phyloP scores from a whole-genome alignment of 192 early-diverging fungal species.

The Dispira simplex region DNA sequence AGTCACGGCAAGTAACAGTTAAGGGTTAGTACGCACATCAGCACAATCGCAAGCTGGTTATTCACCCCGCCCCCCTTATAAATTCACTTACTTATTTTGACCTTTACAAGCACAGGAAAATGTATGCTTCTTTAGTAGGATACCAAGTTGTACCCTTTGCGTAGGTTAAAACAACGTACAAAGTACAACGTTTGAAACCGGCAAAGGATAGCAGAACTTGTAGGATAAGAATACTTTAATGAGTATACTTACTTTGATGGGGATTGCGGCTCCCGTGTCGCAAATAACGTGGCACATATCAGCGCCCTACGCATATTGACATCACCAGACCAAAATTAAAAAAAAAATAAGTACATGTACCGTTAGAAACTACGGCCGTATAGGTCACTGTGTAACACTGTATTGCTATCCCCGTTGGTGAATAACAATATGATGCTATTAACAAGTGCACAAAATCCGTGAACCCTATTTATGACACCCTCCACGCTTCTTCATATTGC shows the following conservation, averaged over 20 bases:
- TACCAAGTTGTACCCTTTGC: background rate
- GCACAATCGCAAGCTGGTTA: background rate
- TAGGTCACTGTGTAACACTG: too few species aligned
- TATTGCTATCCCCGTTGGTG: too few species aligned
- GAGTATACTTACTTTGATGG: slow-evolving; percentile 43
- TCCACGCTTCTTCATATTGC: background rate
- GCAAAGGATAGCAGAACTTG: too few species aligned
- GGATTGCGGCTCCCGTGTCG: slow-evolving; percentile 52
- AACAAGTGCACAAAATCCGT: background rate
- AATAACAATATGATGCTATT: background rate
- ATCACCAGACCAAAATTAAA: background rate
- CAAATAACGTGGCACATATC: slow-evolving; percentile 82
- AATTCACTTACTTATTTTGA: background rate
- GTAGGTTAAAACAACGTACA: background rate
- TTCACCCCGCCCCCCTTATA: background rate
- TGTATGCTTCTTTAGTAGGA: background rate
- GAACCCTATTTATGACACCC: background rate
- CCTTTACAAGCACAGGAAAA: too few species aligned
- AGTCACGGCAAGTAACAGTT: background rate
- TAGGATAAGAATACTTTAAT: background rate
- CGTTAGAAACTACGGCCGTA: too few species aligned
- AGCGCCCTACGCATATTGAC: slow-evolving; percentile 35
- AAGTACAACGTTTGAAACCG: too few species aligned
- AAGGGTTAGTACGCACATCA: background rate
- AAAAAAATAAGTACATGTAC: too few species aligned